phyloP scores from a whole-genome alignment of 805 yeast genomes.

The Yamadazyma sp. region DNA sequence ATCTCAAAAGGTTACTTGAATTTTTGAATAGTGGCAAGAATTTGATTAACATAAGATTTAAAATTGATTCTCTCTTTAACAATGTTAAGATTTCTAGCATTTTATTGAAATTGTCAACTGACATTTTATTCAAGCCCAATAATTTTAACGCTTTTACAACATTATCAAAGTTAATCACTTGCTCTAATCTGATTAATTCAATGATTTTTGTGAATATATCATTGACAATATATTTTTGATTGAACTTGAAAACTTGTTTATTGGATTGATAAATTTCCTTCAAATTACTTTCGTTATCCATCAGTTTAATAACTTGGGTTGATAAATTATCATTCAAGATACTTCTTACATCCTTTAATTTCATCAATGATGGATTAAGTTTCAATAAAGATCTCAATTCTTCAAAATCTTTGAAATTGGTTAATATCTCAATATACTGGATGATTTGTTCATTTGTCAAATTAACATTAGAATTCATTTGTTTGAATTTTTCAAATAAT shows the following conservation, averaged over 20 bases:
- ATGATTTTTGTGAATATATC: constrained; percentile 4
- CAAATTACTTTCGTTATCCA: constrained; percentile 2
- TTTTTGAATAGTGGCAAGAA: constrained; percentile 2
- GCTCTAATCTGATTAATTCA: constrained; percentile 1
- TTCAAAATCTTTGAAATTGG: constrained; percentile 5
- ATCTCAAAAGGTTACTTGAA: constrained; percentile 22
- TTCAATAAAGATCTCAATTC: neutral
- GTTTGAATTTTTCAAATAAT: constrained; percentile 7
- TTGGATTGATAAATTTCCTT: constrained; percentile 3
- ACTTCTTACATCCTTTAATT: constrained; percentile 1
- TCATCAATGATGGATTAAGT: neutral
- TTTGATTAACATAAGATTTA: constrained; percentile 27
- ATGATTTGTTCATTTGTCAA: constrained; percentile 3
- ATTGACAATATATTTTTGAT: constrained; percentile 10
- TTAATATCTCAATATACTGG: constrained; percentile 5
- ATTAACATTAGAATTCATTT: constrained; percentile 6
- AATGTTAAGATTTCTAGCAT: constrained; percentile 25
- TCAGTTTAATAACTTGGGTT: constrained; percentile 3
- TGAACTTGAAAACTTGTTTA: constrained; percentile 3
- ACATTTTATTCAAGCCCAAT: constrained; percentile 11
- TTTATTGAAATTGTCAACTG: constrained; percentile 20
- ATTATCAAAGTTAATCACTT: neutral
- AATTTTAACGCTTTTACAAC: neutral
- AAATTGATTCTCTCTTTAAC: constrained; percentile 18
- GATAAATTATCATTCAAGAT: constrained; percentile 4